Evolutionary conservation across 106 monocot species (phyloP).

Genomic region (Dendrobium catenatum): DNA sequence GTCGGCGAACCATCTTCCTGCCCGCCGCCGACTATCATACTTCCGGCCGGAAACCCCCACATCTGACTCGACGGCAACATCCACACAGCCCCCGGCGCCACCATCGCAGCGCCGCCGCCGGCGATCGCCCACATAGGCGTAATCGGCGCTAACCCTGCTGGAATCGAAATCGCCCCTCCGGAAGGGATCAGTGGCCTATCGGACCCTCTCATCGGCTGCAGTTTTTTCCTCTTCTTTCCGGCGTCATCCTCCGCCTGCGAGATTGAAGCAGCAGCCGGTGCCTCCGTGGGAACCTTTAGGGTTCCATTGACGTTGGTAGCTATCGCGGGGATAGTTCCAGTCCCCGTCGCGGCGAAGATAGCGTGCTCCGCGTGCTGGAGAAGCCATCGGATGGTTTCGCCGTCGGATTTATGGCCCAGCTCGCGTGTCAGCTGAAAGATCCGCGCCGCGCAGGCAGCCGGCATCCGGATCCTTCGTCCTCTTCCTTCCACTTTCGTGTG

Average conservation of each 20-base stretch:
- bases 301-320: slow-evolving; percentile 29
- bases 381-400: slow-evolving; percentile 31
- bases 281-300: slow-evolving; percentile 23
- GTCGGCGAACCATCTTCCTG: background rate
- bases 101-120: slow-evolving; percentile 9
- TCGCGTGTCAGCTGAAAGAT: slow-evolving; percentile 36
- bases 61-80: slow-evolving; percentile 8
- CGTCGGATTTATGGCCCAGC: slow-evolving; percentile 32
- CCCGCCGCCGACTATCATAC: background rate
- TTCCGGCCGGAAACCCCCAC: slow-evolving; percentile 24
- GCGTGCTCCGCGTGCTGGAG: slow-evolving; percentile 32
- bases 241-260: background rate
- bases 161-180: slow-evolving; percentile 10
- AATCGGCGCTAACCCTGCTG: slow-evolving; percentile 22
- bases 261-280: background rate
- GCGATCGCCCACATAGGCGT: slow-evolving; percentile 24
- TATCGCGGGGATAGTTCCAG: slow-evolving; percentile 27
- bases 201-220: slow-evolving; percentile 18
- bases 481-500: slow-evolving; percentile 36
- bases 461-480: slow-evolving; percentile 34
- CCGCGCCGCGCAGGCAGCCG: slow-evolving; percentile 31
- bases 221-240: slow-evolving; percentile 13
- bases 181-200: background rate
- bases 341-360: slow-evolving; percentile 32
- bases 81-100: slow-evolving; percentile 12